Evolutionary conservation across 2,329 filamentous ascomycete genomes (phyloP).

Genomic region (Aspergillus ustus): DNA sequence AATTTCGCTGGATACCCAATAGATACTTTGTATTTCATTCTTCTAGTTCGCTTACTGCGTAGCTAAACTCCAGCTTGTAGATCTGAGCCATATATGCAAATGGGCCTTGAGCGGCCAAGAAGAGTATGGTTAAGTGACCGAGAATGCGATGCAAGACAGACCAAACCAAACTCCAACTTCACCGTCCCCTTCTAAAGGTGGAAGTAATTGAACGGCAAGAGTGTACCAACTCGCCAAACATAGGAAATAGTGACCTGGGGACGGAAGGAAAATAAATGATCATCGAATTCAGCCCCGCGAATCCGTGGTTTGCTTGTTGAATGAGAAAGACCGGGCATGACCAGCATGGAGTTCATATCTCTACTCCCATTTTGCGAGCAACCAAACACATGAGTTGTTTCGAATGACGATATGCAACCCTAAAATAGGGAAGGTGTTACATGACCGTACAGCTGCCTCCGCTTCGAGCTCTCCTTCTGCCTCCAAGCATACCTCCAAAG

Average conservation of each 20-base stretch:
- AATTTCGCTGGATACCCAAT: constrained; percentile 24
- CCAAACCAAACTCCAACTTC: constrained; percentile 21
- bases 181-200: constrained; percentile 22
- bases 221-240: not conserved
- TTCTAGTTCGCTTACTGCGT: constrained; percentile 10
- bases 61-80: not conserved
- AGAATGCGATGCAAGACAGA: constrained; percentile 6
- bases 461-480: constrained; percentile 66
- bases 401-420: constrained; percentile 13
- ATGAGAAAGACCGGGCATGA: constrained; percentile 17
- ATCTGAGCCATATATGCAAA: constrained; percentile 2
- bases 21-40: constrained; percentile 13
- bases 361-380: not conserved
- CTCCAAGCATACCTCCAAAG: constrained; percentile 46
- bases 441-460: constrained; percentile 65
- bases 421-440: constrained; percentile 50
- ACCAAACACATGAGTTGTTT: not conserved
- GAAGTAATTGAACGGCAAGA: constrained; percentile 3
- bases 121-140: constrained; percentile 7
- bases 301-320: not conserved
- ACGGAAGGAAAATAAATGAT: not conserved
- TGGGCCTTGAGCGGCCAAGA: not conserved
- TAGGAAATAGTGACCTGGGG: not conserved
- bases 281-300: not conserved
- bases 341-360: constrained; percentile 16